Evolutionary conservation across 345 rosid genomes (phyloP), one percentile per base, ranked within the genome.

Genomic region (Microcos paniculata): DNA sequence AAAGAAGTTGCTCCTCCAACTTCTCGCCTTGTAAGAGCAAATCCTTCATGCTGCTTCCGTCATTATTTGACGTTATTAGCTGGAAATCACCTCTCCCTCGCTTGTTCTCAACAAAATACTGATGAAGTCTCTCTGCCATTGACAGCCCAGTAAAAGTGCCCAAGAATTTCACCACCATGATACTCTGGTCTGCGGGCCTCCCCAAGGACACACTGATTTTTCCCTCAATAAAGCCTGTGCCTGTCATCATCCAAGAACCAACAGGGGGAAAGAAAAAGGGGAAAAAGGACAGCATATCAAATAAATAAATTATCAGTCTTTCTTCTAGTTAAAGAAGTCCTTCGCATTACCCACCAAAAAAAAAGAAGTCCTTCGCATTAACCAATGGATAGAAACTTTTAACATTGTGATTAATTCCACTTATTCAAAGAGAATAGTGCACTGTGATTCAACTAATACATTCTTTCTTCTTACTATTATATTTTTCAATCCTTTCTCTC

Each of bases 181-280:
- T 56, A 48, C 91, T 86, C 70, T 84, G 83, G 76, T 88, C 78
- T 38, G 88, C 85, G 66, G 91, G 87, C 55, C 77, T 90, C 46
- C 91, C 91, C 8, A 73, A 77, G 72, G 79, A 78, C 64, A 90
- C 65, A 26, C 62, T 71, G 51, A 82, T 75, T 75, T 56, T 59
- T 26, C 48, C 75, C 75, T 72, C 83, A 53, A 62, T 79, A 75
- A 82, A 80, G 55, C 90, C 90, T 81, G 75, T 78, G 42, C 70
- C 93, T 86, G 85, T 31, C 78, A 63, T 79, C 30, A n/a, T 65
- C 23, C 38, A 73, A 30, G 31, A 61, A 67, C 40, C 64, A 12
- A 73, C 24, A 62, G 14, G 48, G 8, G 26, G 62, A 53, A 24
- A 48, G 5, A 10, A 72, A 57, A 8, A 57, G 16, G 28, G 11